Base-by-base conservation (phyloP, 768 basidiomycete genomes). In the Hygrocybe punicea region DNA sequence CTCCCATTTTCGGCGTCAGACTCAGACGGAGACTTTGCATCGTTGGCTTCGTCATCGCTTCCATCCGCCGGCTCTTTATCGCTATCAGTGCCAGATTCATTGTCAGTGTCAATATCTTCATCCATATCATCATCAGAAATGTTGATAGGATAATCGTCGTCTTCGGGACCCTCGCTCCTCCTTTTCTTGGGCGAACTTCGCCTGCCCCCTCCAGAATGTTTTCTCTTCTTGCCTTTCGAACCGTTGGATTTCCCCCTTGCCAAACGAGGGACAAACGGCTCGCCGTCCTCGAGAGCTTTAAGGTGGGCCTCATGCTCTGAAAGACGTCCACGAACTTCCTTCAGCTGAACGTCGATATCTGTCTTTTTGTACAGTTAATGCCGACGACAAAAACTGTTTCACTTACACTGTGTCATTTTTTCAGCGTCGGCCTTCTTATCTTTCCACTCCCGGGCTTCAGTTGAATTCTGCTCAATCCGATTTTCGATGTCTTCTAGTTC, bases 401-500 rank as follows among this genome's bases (percentile, higher is more conserved):
- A 60, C 63, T 16, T 49, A 84, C 84, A 71, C 73, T 82, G 82
- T 4, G 70, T 65, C 16, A 65, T 49, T 9, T 64, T 68, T 40
- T 78, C 78, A 2, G 76, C 73, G 0, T 64, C 68, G 6, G 56
- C 59, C 61, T 83, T 83, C 57, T 67, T 71, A 37, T 68, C 66
- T 63, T 80, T 83, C 61, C 66, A 70, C 4, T 73, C 73, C 0
- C 71, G 63, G 1, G 65, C 73, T 40, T 79, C 76, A 0, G 64
- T 57, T 13, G 67, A 66, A 34, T 75, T 67, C 17, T 66, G 39
- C 0, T 74, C 67, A n/a, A 85, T 71, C 16, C 71, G 73, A 0
- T 73, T 76, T 59, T 84, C 78, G 17, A 84, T 80, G 1, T 67
- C 74, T 52, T 80, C 77, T 16, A 84, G 70, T 50, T 78, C 76